Base-by-base conservation (phyloP, 2,329 filamentous ascomycete genomes). In the Paecilomyces sp. region DNA sequence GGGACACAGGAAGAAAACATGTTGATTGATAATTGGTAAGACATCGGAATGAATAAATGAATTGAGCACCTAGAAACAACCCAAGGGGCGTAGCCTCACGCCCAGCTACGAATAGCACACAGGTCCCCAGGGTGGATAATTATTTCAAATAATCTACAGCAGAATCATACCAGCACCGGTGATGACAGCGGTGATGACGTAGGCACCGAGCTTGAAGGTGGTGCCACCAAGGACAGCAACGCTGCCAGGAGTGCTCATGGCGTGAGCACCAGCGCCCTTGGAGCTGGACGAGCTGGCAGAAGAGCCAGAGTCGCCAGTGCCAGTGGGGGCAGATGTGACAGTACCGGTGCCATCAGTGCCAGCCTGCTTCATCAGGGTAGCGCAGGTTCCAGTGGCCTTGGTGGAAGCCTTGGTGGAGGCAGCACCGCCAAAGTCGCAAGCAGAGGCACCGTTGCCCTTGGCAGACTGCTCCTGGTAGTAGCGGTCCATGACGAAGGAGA, bases 151-250 rank as follows among this genome's bases (percentile, higher is more conserved):
- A 25, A 34, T 59, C 69, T 79, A 81, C 70, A 81, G 69, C 65
- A 80, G 64, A 63, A 81, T 71, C 77, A 81, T 80, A 60, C 75
- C 77, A 57, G 70, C 70, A 62, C 78, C 79, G 58, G 77, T 74
- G 52, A 77, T 64, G 53, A 77, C 60, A 51, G 78, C 78, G 57
- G 73, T 71, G 54, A 77, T 63, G n/a, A 78, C 57, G 66, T 80
- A 81, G 12, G 72, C 74, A 58, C 72, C 77, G 56, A 80, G 62
- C 60, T 78, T 74, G 67, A 76, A 65, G 54, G 67, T 60, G 52
- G 76, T 77, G 59, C 79, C 66, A 60, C 72, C 68, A 33, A 79
- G 68, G 41, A 47, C 41, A 18, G 41, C 41, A 22, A 47, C 41
- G 25, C 69, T 66, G 57, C 31, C 31, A 33, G 72, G 70, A 34